Percentiles rank a stretch among this genome's conserved stretches.
These are phyloP conservation scores for Closterium sp. DNA, from an alignment of 139 green algal species.

Conservation along the genomic window DNA sequence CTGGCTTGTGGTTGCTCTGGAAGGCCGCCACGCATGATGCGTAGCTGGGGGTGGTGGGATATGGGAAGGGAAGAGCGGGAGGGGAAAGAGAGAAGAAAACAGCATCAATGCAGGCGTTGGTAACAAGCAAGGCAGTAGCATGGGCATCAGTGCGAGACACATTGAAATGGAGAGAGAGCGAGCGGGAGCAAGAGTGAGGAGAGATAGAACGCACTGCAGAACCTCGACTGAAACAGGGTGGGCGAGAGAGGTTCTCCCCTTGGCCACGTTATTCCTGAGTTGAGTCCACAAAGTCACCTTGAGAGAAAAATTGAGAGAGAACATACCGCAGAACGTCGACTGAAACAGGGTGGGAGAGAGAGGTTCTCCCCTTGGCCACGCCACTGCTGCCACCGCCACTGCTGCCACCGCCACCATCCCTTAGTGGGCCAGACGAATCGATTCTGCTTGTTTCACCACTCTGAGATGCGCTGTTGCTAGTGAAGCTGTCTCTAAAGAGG, in stretches of 20 bases:
- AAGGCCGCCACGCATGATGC: conserved; percentile 61
- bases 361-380: not conserved
- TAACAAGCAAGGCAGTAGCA: not conserved
- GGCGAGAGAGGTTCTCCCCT: not conserved
- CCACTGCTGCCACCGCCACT: not conserved
- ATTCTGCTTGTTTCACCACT: too few species aligned
- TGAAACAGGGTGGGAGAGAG: conserved; percentile 12
- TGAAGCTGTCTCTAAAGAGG: conserved; percentile 73
- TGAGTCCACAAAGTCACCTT: too few species aligned
- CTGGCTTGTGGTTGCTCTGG: conserved; percentile 90
- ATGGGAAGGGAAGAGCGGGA: not conserved
- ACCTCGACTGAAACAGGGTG: conserved; percentile 1
- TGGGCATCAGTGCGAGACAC: not conserved
- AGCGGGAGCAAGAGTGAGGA: not conserved
- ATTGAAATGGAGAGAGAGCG: not conserved
- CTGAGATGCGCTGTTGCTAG: not conserved
- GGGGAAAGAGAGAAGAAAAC: not conserved
- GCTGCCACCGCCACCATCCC: not conserved
- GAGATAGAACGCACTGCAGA: not conserved
- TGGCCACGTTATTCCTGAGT: too few species aligned
- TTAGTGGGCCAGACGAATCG: too few species aligned
- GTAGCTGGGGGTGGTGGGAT: not conserved
- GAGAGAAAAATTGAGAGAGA: too few species aligned
- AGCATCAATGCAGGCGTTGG: not conserved
- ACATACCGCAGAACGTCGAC: too few species aligned